Evolutionary conservation across 305 asterid genomes (phyloP).

Genomic region (Rubia balearica): DNA sequence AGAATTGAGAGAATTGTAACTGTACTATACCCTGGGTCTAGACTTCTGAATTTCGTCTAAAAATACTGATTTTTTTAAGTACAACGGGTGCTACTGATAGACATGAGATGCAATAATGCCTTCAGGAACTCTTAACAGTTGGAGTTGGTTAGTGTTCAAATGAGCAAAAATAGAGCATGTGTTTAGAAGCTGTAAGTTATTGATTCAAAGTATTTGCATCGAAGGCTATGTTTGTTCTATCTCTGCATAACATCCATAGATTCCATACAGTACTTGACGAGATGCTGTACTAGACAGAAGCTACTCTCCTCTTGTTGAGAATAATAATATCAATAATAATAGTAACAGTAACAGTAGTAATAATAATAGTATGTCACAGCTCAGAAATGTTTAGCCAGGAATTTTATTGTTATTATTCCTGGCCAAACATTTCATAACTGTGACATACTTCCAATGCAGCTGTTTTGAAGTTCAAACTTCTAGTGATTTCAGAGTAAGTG

Average conservation of each 20-base stretch:
- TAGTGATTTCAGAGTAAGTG: neutral
- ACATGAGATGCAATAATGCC: neutral
- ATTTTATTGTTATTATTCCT: too few relatives aligned
- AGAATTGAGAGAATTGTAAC: neutral
- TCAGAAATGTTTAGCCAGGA: too few relatives aligned
- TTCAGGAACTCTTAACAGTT: too few relatives aligned
- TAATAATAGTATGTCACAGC: too few relatives aligned
- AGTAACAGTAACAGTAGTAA: too few relatives aligned
- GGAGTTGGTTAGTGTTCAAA: slow-evolving; percentile 5
- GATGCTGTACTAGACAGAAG: too few relatives aligned
- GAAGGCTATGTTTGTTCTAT: neutral
- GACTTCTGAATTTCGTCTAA: neutral
- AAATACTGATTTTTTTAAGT: neutral
- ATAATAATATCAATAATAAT: too few relatives aligned
- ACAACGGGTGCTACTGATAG: neutral
- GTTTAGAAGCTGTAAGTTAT: neutral
- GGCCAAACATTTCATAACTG: too few relatives aligned
- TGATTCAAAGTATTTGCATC: neutral
- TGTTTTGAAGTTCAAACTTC: neutral
- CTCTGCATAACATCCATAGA: neutral
- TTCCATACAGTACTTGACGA: too few relatives aligned
- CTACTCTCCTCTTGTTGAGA: too few relatives aligned
- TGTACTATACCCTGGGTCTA: neutral
- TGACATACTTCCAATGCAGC: neutral
- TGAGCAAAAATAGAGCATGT: neutral